These are phyloP conservation scores for Tolypocladium pustulatum DNA, from an alignment of 2,329 filamentous ascomycete genomes.

Conservation along the genomic window DNA sequence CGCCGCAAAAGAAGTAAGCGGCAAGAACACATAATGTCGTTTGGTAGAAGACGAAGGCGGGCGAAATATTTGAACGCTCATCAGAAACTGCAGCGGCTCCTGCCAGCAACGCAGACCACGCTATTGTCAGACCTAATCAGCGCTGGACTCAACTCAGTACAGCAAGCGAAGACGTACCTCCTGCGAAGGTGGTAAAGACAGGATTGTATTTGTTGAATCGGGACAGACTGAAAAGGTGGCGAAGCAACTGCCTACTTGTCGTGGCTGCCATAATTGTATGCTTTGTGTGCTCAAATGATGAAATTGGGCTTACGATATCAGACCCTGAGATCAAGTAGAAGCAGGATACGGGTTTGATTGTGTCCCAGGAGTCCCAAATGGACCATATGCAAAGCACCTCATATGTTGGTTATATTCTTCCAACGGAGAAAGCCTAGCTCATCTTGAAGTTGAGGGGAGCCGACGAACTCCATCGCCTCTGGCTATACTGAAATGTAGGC, in stretches of 20 bases:
- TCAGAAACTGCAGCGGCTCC: not conserved
- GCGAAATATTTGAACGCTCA: not conserved
- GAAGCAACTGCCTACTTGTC: not conserved
- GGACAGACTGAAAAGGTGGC: not conserved
- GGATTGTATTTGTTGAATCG: conserved; percentile 3
- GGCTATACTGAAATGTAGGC: no score
- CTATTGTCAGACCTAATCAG: not conserved
- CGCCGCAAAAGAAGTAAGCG: conserved; percentile 15
- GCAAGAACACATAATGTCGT: conserved; percentile 11
- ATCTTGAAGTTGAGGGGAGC: no score
- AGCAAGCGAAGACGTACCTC: not conserved
- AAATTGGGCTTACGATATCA: no score
- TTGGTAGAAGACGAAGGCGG: conserved; percentile 10
- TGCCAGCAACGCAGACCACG: not conserved
- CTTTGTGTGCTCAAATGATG: not conserved
- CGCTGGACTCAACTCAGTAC: not conserved
- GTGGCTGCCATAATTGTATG: not conserved
- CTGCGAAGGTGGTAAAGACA: conserved; percentile 1
- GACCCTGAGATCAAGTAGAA: not conserved
- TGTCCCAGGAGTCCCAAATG: not conserved
- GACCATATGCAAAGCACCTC: not conserved
- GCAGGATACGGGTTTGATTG: not conserved
- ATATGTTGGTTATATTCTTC: not conserved
- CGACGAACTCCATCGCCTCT: no score
- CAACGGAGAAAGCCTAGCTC: not conserved